Evolutionary conservation across 768 basidiomycete genomes (phyloP), one percentile per base, ranked within the genome.

Genomic region (Gymnopilus junonius): DNA sequence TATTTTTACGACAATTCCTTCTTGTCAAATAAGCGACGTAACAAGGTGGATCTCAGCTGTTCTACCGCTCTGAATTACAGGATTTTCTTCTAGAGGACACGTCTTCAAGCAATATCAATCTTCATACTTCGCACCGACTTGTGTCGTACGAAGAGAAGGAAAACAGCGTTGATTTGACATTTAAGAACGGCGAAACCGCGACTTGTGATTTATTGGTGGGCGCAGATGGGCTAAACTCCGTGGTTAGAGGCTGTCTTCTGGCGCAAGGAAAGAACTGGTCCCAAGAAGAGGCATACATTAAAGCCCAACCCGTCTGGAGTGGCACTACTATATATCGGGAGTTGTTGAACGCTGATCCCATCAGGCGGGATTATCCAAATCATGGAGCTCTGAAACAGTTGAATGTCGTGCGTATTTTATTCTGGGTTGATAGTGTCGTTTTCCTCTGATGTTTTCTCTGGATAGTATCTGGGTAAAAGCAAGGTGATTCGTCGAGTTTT

Each of bases 31-130:
- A 10, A 55, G 43, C 17, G 12, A n/a, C n/a, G 20, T n/a, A 12
- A 40, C 25, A 11, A 65, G 76, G 78, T 57, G 56, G 68, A 55
- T 55, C 71, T 66, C 58, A 62, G 68, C 42, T 71, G 42, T 63
- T 75, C 63, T 85, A 86, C 67, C 79, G 87, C 23, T 77, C 83
- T 1, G 84, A 87, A 59, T 80, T 87, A 29, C 82, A 83, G 31
- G 65, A 78, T 27, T 76, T 80, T 20, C 71, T 87, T 15, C 70
- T 86, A 8, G 72, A 78, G 4, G 73, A 80, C 63, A 70, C 87
- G 21, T 72, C 80, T 0, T 58, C 75, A 0, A 69, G 68, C 23
- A 5, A 14, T 4, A 76, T 73, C 57, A 74, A 71, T 25, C 74
- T 75, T 1, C 71, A 80, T 59, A 79, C 79, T 1, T 75, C 75